Evolutionary conservation across 208 protist genomes (phyloP).

Genomic region (Leishmania braziliensis): DNA sequence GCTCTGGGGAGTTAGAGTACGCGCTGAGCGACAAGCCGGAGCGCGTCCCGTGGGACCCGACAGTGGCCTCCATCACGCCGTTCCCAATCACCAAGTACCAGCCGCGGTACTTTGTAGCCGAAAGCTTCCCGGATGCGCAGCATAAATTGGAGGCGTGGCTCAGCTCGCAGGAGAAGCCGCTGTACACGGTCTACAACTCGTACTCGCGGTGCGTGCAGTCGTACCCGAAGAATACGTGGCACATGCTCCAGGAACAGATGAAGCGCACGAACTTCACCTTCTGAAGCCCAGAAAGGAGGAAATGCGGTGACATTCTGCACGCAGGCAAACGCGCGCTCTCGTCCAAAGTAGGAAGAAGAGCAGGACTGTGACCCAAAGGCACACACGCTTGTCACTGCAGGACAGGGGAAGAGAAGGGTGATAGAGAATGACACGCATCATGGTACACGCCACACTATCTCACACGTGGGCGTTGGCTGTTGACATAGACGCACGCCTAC

Average conservation of each 20-base stretch:
- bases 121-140: conserved; percentile 92
- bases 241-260: conserved; percentile 60
- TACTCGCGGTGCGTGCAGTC: conserved; percentile 88
- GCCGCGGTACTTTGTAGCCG: conserved; percentile 94
- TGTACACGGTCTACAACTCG: conserved; percentile 92
- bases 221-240: conserved; percentile 71
- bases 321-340: not conserved
- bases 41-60: conserved; percentile 68
- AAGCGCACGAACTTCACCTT: conserved; percentile 43
- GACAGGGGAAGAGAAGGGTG: not conserved
- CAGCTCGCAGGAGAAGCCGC: conserved; percentile 67
- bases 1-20: conserved; percentile 92
- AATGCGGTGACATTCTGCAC: not conserved
- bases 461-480: not conserved
- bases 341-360: not conserved
- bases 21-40: conserved; percentile 47
- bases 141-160: conserved; percentile 86
- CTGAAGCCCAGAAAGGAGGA: not conserved
- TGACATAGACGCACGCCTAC: not conserved
- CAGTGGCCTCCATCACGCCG: conserved; percentile 44
- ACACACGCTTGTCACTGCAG: not conserved
- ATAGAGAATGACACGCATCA: not conserved
- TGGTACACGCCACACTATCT: not conserved
- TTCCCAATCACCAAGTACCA: conserved; percentile 96
- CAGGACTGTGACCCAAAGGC: not conserved